These are phyloP conservation scores for Aspergillus tanneri DNA, from an alignment of 2,329 filamentous ascomycete genomes.

Conservation along the genomic window DNA sequence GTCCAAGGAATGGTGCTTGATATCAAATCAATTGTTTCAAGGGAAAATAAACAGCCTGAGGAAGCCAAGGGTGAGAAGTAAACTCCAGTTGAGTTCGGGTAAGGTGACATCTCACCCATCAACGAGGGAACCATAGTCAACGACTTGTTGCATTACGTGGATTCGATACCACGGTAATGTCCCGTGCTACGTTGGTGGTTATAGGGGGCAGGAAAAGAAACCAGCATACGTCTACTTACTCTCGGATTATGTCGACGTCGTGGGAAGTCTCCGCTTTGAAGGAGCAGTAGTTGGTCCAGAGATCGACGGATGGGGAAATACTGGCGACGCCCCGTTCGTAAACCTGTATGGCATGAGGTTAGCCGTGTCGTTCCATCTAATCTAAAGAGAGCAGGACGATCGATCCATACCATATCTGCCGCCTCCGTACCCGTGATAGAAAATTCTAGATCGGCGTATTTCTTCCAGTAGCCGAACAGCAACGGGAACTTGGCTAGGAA, in stretches of 20 bases:
- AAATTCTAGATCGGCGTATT: slow-evolving; percentile 97
- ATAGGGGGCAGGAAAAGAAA: slow-evolving; percentile 61
- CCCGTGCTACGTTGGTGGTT: slow-evolving; percentile 45
- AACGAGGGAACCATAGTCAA: slow-evolving; percentile 45
- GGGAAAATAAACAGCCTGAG: slow-evolving; percentile 51
- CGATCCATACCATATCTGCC: slow-evolving; percentile 81
- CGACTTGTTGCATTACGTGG: slow-evolving; percentile 31
- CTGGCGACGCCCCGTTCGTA: slow-evolving; percentile 94
- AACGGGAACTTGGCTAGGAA: slow-evolving; percentile 94
- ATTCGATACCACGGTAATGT: slow-evolving; percentile 38
- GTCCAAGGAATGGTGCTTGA: slow-evolving; percentile 29
- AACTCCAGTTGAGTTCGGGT: slow-evolving; percentile 44
- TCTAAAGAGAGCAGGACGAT: slow-evolving; percentile 3
- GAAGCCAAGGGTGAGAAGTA: slow-evolving; percentile 54
- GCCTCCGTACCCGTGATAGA: slow-evolving; percentile 95
- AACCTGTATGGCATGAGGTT: slow-evolving; percentile 56
- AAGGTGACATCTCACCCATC: slow-evolving; percentile 67
- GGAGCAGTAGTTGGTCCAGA: slow-evolving; percentile 95
- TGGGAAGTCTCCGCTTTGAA: slow-evolving; percentile 99
- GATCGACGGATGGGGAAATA: slow-evolving; percentile 88
- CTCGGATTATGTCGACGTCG: slow-evolving; percentile 91
- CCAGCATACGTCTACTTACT: slow-evolving; percentile 80
- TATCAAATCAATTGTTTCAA: slow-evolving; percentile 33
- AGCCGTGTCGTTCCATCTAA: background rate
- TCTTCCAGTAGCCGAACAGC: slow-evolving; percentile 99